phyloP scores from a whole-genome alignment of 2,329 filamentous ascomycete species.

The Calonectria crousiana region DNA sequence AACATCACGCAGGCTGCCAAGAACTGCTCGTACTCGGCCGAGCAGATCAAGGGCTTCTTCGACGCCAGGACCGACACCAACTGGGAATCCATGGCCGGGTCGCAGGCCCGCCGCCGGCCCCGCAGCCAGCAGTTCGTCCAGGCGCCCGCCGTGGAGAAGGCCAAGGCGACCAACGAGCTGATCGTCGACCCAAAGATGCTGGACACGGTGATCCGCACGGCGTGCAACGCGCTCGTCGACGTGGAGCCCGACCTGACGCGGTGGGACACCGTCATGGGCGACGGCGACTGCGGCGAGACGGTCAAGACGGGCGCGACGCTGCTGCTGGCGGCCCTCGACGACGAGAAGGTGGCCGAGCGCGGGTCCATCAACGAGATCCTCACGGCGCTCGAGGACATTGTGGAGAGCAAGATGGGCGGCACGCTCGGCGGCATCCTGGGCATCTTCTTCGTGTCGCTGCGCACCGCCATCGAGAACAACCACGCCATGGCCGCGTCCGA shows the following conservation, averaged over 20 bases:
- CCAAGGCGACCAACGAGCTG: slow-evolving; percentile 52
- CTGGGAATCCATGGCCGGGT: slow-evolving; percentile 66
- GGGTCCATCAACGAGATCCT: slow-evolving; percentile 63
- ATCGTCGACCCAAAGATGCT: slow-evolving; percentile 65
- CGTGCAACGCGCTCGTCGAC: slow-evolving; percentile 63
- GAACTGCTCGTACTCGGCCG: slow-evolving; percentile 59
- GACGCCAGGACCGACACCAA: slow-evolving; percentile 71
- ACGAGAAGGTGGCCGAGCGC: slow-evolving; percentile 50
- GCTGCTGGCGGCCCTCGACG: slow-evolving; percentile 60
- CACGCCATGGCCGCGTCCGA: slow-evolving; percentile 44
- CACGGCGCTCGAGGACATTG: slow-evolving; percentile 63
- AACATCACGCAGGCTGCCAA: slow-evolving; percentile 65
- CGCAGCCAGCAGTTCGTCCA: slow-evolving; percentile 59
- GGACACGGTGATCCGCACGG: slow-evolving; percentile 67
- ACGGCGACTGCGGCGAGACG: slow-evolving; percentile 63
- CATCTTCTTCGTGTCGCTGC: slow-evolving; percentile 65
- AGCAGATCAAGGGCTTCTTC: slow-evolving; percentile 72
- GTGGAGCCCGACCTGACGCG: slow-evolving; percentile 73
- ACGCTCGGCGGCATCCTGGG: slow-evolving; percentile 66
- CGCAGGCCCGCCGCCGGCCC: slow-evolving; percentile 49
- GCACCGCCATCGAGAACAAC: slow-evolving; percentile 56
- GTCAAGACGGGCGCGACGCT: slow-evolving; percentile 65
- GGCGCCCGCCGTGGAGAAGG: slow-evolving; percentile 51
- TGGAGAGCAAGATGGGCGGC: slow-evolving; percentile 68
- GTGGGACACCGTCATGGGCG: slow-evolving; percentile 58